Percentiles rank a stretch among this genome's conserved stretches.
Conservation (phyloP, 2,329 filamentous ascomycete genomes). For the Fusarium sp. region DNA sequence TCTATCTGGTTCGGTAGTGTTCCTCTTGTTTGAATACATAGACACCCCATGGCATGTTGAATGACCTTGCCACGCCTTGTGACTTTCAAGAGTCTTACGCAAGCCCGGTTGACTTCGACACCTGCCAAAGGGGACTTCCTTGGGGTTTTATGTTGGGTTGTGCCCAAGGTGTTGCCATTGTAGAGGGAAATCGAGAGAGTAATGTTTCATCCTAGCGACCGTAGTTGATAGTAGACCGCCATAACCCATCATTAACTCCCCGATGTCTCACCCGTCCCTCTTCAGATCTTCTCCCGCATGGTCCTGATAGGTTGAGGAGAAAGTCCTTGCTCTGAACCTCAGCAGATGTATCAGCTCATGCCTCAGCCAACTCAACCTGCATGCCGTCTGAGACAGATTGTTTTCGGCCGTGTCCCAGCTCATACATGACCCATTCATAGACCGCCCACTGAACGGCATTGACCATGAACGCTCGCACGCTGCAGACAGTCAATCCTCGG, state of each 20-base stretch:
- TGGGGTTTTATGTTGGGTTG: background rate
- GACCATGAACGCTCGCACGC: constrained; percentile 84
- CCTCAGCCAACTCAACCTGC: constrained; percentile 1
- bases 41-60: constrained; percentile 2
- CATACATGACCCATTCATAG: constrained; percentile 85
- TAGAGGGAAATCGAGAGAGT: background rate
- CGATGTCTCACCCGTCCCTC: background rate
- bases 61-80: background rate
- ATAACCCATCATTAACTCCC: background rate
- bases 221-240: background rate
- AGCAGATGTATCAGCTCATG: background rate
- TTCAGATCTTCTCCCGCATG: background rate
- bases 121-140: background rate
- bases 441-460: constrained; percentile 93
- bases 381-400: constrained; percentile 6
- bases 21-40: background rate
- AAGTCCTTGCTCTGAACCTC: background rate
- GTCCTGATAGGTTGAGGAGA: background rate
- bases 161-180: background rate
- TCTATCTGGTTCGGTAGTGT: background rate
- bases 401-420: constrained; percentile 51
- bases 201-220: background rate
- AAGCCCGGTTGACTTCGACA: background rate
- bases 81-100: background rate
- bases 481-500: constrained; percentile 79